These are phyloP conservation scores for Pelargonium australe DNA, from an alignment of 441 rosid genomes.

Conservation along the genomic window DNA sequence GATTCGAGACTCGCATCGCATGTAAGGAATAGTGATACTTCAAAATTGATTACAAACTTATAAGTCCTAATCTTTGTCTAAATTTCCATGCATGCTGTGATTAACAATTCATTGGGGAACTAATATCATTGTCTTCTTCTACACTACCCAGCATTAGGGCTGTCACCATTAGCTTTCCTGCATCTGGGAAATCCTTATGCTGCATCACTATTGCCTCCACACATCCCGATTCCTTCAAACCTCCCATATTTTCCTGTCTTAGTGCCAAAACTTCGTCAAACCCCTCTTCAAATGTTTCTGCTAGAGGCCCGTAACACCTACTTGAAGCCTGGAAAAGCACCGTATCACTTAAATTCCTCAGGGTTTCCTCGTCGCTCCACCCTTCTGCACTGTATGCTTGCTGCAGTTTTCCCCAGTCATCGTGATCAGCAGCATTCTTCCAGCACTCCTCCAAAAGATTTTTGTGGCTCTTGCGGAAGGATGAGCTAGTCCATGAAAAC, in stretches of 20 bases:
- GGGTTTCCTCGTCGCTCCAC: conserved; percentile 79
- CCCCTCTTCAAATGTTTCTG: conserved; percentile 61
- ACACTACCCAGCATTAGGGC: conserved; percentile 62
- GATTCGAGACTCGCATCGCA: too few species aligned
- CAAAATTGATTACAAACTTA: too few species aligned
- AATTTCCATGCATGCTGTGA: too few species aligned
- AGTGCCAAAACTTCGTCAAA: conserved; percentile 58
- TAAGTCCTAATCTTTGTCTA: too few species aligned
- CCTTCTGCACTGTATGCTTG: conserved; percentile 59
- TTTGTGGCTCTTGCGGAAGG: conserved; percentile 58
- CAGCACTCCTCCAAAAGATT: conserved; percentile 80
- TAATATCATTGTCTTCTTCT: conserved; percentile 24
- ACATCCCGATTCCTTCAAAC: conserved; percentile 28
- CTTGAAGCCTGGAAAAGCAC: conserved; percentile 70
- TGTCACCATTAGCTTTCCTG: conserved; percentile 79
- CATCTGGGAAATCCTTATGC: conserved; percentile 74
- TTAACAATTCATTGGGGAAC: too few species aligned
- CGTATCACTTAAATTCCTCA: conserved; percentile 53
- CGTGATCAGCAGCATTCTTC: conserved; percentile 72
- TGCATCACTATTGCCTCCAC: conserved; percentile 81
- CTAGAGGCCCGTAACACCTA: conserved; percentile 60
- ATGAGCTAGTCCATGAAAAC: conserved; percentile 83
- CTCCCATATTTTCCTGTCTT: conserved; percentile 44
- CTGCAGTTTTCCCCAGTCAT: conserved; percentile 68
- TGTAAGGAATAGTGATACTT: too few species aligned